phyloP scores from a whole-genome alignment of 2,329 filamentous ascomycete species.

The Colletotrichum godetiae region DNA sequence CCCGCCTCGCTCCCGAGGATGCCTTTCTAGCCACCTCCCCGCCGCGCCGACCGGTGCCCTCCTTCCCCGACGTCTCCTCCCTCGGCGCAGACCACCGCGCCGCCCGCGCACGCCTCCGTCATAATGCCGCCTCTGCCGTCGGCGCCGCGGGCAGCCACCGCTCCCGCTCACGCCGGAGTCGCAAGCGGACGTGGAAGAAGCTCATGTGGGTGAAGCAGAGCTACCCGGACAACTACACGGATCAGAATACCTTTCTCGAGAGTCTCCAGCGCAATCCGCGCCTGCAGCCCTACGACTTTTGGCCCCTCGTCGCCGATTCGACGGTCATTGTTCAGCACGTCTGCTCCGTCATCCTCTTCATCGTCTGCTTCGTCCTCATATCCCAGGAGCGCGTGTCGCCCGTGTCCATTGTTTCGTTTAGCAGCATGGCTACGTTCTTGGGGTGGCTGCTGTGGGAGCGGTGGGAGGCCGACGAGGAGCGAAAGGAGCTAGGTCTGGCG shows the following conservation, averaged over 20 bases:
- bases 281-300: conserved; percentile 96
- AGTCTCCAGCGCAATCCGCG: conserved; percentile 95
- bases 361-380: conserved; percentile 93
- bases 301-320: conserved; percentile 93
- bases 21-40: conserved; percentile 76
- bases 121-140: conserved; percentile 14
- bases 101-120: conserved; percentile 36
- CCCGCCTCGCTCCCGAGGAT: conserved; percentile 85
- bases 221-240: conserved; percentile 99
- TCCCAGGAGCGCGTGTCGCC: conserved; percentile 89
- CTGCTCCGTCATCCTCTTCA: conserved; percentile 92
- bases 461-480: conserved; percentile 79
- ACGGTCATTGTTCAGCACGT: conserved; percentile 98
- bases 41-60: conserved; percentile 61
- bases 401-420: conserved; percentile 87
- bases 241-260: conserved; percentile 95
- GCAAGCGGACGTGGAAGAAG: conserved; percentile 90
- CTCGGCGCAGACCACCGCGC: conserved; percentile 37
- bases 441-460: conserved; percentile 94
- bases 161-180: conserved; percentile 73
- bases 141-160: conserved; percentile 59
- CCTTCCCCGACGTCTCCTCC: conserved; percentile 35
- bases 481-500: not conserved
- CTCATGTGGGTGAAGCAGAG: conserved; percentile 97
- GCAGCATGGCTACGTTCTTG: conserved; percentile 82